A percentile compares a stretch with the other conserved stretches of the same genome.
These are phyloP conservation scores for Seiridium unicorne DNA, from an alignment of 2,329 filamentous ascomycete genomes.

Conservation along the genomic window DNA sequence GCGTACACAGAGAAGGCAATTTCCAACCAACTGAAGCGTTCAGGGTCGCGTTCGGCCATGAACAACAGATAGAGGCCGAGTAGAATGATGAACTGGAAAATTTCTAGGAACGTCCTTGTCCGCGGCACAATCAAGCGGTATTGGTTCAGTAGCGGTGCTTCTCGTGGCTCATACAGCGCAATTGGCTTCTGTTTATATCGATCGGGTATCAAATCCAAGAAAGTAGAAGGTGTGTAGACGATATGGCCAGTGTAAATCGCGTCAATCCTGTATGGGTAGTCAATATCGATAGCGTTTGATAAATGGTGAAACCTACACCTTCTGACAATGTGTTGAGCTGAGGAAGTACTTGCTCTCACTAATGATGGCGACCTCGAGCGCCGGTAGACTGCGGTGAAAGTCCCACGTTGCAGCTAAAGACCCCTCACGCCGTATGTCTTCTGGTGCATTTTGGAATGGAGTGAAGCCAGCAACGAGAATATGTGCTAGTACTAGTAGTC, in stretches of 20 bases:
- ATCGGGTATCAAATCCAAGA: constrained; percentile 81
- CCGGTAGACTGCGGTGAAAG: constrained; percentile 63
- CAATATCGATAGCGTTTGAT: background rate
- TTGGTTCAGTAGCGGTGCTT: constrained; percentile 76
- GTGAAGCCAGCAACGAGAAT: constrained; percentile 82
- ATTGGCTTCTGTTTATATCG: constrained; percentile 84
- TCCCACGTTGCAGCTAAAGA: constrained; percentile 46
- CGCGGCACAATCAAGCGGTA: constrained; percentile 81
- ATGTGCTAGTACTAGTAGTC: constrained; percentile 72
- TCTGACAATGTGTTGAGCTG: constrained; percentile 74
- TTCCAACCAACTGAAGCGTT: constrained; percentile 56
- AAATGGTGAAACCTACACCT: constrained; percentile 48
- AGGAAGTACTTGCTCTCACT: constrained; percentile 79
- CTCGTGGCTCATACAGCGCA: constrained; percentile 73
- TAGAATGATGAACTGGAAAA: constrained; percentile 69
- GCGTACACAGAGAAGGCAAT: constrained; percentile 70
- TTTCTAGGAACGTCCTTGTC: constrained; percentile 73
- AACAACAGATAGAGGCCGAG: constrained; percentile 68
- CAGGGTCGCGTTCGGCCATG: constrained; percentile 67
- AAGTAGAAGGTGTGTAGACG: constrained; percentile 78
- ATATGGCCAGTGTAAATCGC: constrained; percentile 80
- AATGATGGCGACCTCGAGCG: constrained; percentile 79
- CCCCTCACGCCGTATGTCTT: constrained; percentile 60
- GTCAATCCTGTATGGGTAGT: constrained; percentile 49
- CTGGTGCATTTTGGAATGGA: constrained; percentile 79